Evolutionary conservation across 177 flowering plant species (phyloP).

Genomic region (Vitis hybrid): DNA sequence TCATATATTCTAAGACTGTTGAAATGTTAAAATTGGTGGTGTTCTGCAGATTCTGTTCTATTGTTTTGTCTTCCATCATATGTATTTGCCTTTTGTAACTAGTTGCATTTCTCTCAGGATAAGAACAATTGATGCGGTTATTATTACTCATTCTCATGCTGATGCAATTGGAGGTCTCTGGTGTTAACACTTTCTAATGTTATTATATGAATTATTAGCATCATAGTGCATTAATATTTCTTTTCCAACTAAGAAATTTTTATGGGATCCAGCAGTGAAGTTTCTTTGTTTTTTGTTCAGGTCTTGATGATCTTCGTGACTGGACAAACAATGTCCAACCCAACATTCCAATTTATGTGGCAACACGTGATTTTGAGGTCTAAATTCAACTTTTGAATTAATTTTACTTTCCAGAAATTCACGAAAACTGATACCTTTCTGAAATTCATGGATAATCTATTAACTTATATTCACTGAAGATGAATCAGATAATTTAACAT

Average conservation of each 20-base stretch:
- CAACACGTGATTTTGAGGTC: constrained; percentile 93
- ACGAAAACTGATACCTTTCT: too few species aligned
- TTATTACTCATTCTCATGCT: constrained; percentile 98
- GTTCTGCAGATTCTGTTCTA: constrained; percentile 7
- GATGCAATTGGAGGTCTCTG: constrained; percentile 98
- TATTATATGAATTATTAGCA: constrained; percentile 6
- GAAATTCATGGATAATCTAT: too few species aligned
- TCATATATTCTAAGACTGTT: background rate
- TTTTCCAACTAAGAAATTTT: background rate
- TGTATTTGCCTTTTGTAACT: constrained; percentile 31
- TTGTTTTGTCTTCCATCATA: constrained; percentile 10
- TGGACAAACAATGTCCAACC: constrained; percentile 99
- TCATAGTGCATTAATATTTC: constrained; percentile 4
- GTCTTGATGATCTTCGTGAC: constrained; percentile 98
- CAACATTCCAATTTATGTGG: constrained; percentile 76
- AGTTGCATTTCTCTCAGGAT: constrained; percentile 78
- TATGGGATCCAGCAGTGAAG: constrained; percentile 5
- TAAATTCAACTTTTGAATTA: background rate
- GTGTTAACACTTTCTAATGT: constrained; percentile 22
- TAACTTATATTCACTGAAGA: too few species aligned
- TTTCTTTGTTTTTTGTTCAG: constrained; percentile 32
- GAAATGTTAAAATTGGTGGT: constrained; percentile 1
- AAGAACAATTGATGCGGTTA: constrained; percentile 94
- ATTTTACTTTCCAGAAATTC: too few species aligned
- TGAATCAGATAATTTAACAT: too few species aligned